Conservation (phyloP, 805 yeast genomes). For the Babjeviella inositovora region DNA sequence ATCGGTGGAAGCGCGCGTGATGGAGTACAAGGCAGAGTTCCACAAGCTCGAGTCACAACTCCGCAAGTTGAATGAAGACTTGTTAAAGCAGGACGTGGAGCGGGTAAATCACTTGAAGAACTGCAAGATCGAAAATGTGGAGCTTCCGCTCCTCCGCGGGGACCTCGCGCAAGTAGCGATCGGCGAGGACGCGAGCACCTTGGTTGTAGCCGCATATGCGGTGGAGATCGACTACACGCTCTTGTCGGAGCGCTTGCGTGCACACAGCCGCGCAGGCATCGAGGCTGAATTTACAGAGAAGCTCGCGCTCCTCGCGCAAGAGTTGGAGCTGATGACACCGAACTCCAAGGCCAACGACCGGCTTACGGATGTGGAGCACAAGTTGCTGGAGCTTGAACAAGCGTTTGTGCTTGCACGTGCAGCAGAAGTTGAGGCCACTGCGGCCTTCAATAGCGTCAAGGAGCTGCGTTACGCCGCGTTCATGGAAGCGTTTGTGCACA, state of each 20-base stretch:
- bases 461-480: constrained; percentile 44
- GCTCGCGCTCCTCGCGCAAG: constrained; percentile 14
- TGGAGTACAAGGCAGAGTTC: constrained; percentile 13
- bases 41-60: constrained; percentile 14
- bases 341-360: constrained; percentile 70
- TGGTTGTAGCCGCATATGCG: constrained; percentile 21
- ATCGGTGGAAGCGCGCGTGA: constrained; percentile 12
- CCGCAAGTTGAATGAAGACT: constrained; percentile 28
- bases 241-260: constrained; percentile 24
- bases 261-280: constrained; percentile 10
- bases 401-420: constrained; percentile 46
- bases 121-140: constrained; percentile 59
- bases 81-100: constrained; percentile 36
- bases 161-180: constrained; percentile 45
- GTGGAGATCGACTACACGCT: constrained; percentile 39
- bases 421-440: too few species aligned
- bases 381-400: constrained; percentile 40
- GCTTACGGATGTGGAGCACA: constrained; percentile 47
- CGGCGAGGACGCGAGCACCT: constrained; percentile 23
- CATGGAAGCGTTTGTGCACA: constrained; percentile 61
- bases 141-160: constrained; percentile 47
- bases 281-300: constrained; percentile 16
- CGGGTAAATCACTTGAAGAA: constrained; percentile 44
- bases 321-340: constrained; percentile 46
- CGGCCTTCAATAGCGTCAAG: constrained; percentile 50